Conservation (phyloP, 1,284 basidiomycete species). For the Ustilago bromivora region DNA sequence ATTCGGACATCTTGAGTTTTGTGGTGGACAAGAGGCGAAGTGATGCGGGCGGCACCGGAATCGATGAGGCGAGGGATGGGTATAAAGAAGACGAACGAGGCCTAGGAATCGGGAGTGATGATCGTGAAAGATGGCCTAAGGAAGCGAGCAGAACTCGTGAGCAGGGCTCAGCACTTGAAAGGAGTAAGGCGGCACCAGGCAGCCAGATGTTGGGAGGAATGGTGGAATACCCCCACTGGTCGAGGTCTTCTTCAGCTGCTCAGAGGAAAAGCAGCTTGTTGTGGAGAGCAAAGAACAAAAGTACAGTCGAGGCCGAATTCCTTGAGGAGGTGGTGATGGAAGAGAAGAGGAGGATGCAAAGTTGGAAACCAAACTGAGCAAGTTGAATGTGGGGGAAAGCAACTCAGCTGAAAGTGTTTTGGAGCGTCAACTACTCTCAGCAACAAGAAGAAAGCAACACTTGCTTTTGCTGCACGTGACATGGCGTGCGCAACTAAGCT, state of each 20-base stretch:
- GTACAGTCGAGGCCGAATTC: neutral
- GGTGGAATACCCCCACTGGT: slow-evolving; percentile 15
- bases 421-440: slow-evolving; percentile 15
- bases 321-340: slow-evolving; percentile 20
- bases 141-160: slow-evolving; percentile 10
- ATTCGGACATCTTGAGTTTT: slow-evolving; percentile 37
- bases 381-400: neutral
- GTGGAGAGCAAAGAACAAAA: neutral
- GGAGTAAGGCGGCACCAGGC: slow-evolving; percentile 42
- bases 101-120: neutral
- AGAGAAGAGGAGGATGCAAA: slow-evolving; percentile 2
- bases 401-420: slow-evolving; percentile 10
- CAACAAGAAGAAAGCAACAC: slow-evolving; percentile 28
- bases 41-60: neutral
- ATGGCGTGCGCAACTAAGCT: too few species aligned
- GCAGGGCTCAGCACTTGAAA: slow-evolving; percentile 9
- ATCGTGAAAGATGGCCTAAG: slow-evolving; percentile 1
- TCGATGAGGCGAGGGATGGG: slow-evolving; percentile 9
- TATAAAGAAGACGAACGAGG: slow-evolving; percentile 9
- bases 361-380: neutral
- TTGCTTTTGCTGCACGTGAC: slow-evolving; percentile 7
- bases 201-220: slow-evolving; percentile 41
- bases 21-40: slow-evolving; percentile 15
- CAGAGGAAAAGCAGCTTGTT: slow-evolving; percentile 1
- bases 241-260: slow-evolving; percentile 18